Base-by-base conservation (phyloP, 2,329 filamentous ascomycete genomes). In the Basipetospora chlamydospora region DNA sequence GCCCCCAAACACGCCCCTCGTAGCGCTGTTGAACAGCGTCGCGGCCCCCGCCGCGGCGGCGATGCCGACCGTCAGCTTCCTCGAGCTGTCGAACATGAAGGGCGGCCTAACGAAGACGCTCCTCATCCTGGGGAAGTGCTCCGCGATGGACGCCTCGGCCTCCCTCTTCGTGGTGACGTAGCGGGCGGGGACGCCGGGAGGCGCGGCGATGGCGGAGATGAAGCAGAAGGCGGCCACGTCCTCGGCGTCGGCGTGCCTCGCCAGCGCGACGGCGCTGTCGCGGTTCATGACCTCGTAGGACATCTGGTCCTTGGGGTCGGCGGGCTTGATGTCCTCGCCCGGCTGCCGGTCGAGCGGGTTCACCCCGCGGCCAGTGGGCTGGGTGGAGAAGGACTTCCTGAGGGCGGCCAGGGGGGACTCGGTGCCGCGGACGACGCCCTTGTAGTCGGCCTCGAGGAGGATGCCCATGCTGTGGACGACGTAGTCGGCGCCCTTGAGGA, bases 221-320 rank as follows among this genome's bases (percentile, higher is more conserved):
- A 85, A 96, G 41, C 80, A 75, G 53, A 94, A 95, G 0, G 77
- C 73, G 13, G 67, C 60, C 11, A 79, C 77, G 25, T 73, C 66
- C 41, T 74, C 72, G 23, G 61, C 61, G 18, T 69, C 67, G 2
- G 86, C 77, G 53, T 88, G 82, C 49, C 79, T 75, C 11, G 88
- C 90, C 11, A 95, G 68, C 38, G 79, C 71, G 42, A 96, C 74
- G 33, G 88, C 88, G 61, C 66, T 74, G 60, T 96, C 88, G 39
- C 90, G 73, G 61, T 98, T 98, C 85, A 98, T 95, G 42, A 86
- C 68, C 63, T 96, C 90, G 62, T 98, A 98, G 13, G 88, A 95
- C 49, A 94, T 66, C 58, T 90, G 81, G 18, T 77, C 77, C 46
- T 77, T 75, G 31, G 64, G 70, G 54, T 82, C 77, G 36, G 75